Conservation (phyloP, 257 asterid species). For the Plectranthus barbatus region DNA sequence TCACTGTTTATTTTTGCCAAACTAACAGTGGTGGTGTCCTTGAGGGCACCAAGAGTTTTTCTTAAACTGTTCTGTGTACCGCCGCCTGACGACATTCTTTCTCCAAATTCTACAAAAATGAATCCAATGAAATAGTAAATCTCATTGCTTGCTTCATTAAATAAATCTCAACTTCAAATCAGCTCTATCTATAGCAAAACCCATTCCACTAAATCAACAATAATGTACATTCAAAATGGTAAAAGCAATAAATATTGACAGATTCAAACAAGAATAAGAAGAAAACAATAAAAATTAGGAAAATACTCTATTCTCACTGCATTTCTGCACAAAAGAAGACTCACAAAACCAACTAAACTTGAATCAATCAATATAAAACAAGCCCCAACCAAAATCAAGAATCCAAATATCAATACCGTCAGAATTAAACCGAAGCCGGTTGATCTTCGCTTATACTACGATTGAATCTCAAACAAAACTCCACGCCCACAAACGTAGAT, state of each 20-base stretch:
- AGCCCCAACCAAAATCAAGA: slow-evolving; percentile 10
- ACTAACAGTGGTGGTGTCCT: slow-evolving; percentile 92
- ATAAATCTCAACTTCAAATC: slow-evolving; percentile 10
- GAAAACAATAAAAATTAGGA: background rate
- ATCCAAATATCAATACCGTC: slow-evolving; percentile 1
- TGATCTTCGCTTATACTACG: slow-evolving; percentile 5
- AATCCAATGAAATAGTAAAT: slow-evolving; percentile 4
- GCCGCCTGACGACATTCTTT: slow-evolving; percentile 80
- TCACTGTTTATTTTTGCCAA: slow-evolving; percentile 91
- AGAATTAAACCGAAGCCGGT: slow-evolving; percentile 9
- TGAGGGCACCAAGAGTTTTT: slow-evolving; percentile 90
- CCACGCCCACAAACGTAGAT: background rate
- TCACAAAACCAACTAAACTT: slow-evolving; percentile 8
- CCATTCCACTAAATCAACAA: slow-evolving; percentile 5
- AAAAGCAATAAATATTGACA: background rate
- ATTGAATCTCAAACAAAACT: slow-evolving; percentile 1
- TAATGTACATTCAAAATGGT: background rate
- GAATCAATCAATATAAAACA: background rate
- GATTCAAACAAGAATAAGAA: background rate
- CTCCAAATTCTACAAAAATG: slow-evolving; percentile 27
- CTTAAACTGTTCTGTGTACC: slow-evolving; percentile 81
- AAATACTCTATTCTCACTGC: background rate
- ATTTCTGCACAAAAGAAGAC: background rate
- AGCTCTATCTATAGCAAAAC: slow-evolving; percentile 7
- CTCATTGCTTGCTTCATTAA: slow-evolving; percentile 15